Base-by-base conservation (phyloP, 164 flowering plant species). In the Berberis thunbergii region DNA sequence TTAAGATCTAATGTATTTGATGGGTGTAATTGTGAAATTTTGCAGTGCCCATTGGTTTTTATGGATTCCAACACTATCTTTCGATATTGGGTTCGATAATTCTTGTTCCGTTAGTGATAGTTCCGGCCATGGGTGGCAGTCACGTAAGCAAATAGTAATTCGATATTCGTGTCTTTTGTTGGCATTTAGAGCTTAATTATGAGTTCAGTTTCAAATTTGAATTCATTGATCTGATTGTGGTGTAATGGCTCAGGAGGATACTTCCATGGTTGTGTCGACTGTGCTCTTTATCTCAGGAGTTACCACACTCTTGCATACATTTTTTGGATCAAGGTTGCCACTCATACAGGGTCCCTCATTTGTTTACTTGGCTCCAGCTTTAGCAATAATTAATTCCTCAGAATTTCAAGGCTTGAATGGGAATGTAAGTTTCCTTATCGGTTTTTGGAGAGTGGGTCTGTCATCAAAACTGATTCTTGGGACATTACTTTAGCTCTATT, bases 91-190 rank as follows among this genome's bases (percentile, higher is more conserved):
- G 96, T 50, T 94, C 99, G 45, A 73, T 94, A 77, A 77, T 94
- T 70, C 91, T 94, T 7, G 81, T 87, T 71, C 99, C 99, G 3
- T 91, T 94, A 0, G 97, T 94, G 50, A 89, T 94, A 58, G 96
- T 89, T 69, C 99, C 99, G 9, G 96, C 94, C 58, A 94, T 94
- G 99, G 99, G 99, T 55, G 99, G 99, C 65, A 73, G 69, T 65
- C 75, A 79, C 64, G 99, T 94, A 74, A 86, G 93, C 67, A 26
- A 26, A 26, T 26, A 59, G 44, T 66, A 61, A 43, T 61, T 2
- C 1, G n/a, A 54, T 39, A 7, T 3, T 54, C 58, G 7, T 3
- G 12, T 0, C n/a, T 6, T 46, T 60, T 11, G 53, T 38, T 58
- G 52, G 5, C 1, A 2, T 57, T 6, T 42, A 3, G 9, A 12